Evolutionary conservation across 148 eudicot genomes (phyloP).

Genomic region (Selenicereus undatus): DNA sequence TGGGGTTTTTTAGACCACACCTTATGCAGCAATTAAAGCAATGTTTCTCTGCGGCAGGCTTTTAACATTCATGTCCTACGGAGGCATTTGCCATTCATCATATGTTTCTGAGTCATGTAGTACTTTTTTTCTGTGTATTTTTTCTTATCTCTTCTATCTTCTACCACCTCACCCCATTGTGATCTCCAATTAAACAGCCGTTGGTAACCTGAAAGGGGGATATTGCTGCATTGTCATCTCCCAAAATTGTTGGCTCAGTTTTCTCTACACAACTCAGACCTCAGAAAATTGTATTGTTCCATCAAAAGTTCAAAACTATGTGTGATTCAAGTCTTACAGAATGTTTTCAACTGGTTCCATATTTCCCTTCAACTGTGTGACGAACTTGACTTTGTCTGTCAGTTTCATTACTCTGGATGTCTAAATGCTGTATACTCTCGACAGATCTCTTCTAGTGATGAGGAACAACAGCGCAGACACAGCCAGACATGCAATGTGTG

Average conservation of each 20-base stretch:
- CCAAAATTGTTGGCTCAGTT: too few relatives aligned
- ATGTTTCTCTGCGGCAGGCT: background rate
- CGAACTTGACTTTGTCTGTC: background rate
- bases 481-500: constrained; percentile 82
- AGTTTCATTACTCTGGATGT: background rate
- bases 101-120: too few relatives aligned
- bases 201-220: too few relatives aligned
- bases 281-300: background rate
- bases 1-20: background rate
- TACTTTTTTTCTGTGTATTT: too few relatives aligned
- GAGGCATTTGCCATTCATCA: too few relatives aligned
- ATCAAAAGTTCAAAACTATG: too few relatives aligned
- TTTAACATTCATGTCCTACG: too few relatives aligned
- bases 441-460: constrained; percentile 90
- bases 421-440: constrained; percentile 1
- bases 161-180: too few relatives aligned
- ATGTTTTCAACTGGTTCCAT: background rate
- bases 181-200: too few relatives aligned
- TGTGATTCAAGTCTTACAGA: too few relatives aligned
- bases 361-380: background rate
- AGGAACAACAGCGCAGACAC: constrained; percentile 88
- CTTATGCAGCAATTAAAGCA: background rate
- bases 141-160: too few relatives aligned
- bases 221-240: too few relatives aligned
- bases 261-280: background rate